Conservation (phyloP, 2,329 filamentous ascomycete species). For the Claviceps sp. region DNA sequence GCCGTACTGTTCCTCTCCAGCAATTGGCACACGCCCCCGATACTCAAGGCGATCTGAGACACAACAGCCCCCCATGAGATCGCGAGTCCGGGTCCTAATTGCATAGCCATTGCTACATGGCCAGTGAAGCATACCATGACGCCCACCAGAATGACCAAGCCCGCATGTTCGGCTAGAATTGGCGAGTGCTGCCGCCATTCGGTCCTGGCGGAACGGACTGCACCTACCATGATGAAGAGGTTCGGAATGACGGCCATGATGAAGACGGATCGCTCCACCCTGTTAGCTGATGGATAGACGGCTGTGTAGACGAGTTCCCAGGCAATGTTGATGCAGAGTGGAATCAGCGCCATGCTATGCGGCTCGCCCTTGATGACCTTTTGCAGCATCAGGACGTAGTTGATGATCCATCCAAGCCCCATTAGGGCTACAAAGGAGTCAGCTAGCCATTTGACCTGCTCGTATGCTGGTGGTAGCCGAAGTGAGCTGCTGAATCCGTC, state of each 20-base stretch:
- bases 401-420: slow-evolving; percentile 9
- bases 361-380: slow-evolving; percentile 5
- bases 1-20: slow-evolving; percentile 7
- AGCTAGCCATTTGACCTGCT: slow-evolving; percentile 7
- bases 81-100: slow-evolving; percentile 7
- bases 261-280: slow-evolving; percentile 6
- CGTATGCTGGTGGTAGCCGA: slow-evolving; percentile 5
- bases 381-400: slow-evolving; percentile 8
- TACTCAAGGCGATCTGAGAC: slow-evolving; percentile 6
- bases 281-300: slow-evolving; percentile 7
- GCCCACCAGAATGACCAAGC: slow-evolving; percentile 4
- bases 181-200: slow-evolving; percentile 7
- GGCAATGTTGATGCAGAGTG: slow-evolving; percentile 9
- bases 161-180: slow-evolving; percentile 5
- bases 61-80: slow-evolving; percentile 9
- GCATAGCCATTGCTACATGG: slow-evolving; percentile 8
- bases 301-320: slow-evolving; percentile 8
- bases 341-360: slow-evolving; percentile 9
- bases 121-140: slow-evolving; percentile 6
- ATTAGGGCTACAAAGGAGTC: slow-evolving; percentile 6
- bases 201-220: slow-evolving; percentile 4
- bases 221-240: slow-evolving; percentile 6
- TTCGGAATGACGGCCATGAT: slow-evolving; percentile 5
- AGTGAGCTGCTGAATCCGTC: slow-evolving; percentile 6
- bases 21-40: slow-evolving; percentile 8